phyloP scores from a whole-genome alignment of 345 rosid species.

The Toxicodendron radicans region DNA sequence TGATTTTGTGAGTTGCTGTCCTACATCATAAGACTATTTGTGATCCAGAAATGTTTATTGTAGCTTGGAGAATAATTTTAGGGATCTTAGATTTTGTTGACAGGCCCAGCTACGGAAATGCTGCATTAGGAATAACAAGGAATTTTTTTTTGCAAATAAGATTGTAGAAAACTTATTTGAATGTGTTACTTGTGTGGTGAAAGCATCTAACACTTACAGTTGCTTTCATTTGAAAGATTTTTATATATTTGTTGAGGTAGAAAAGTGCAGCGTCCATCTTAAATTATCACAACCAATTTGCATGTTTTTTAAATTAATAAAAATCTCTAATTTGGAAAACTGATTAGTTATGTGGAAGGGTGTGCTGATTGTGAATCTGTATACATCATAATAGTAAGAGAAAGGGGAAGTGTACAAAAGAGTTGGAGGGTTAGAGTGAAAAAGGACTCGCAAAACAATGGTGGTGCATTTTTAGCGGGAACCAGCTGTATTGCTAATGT shows the following conservation, averaged over 20 bases:
- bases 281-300: too few relatives aligned
- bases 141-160: too few relatives aligned
- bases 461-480: not conserved
- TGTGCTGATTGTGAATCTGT: not conserved
- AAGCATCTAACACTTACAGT: not conserved
- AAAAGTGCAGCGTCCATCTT: too few relatives aligned
- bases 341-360: too few relatives aligned
- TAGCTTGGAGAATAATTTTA: not conserved
- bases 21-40: not conserved
- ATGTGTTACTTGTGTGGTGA: not conserved
- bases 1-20: too few relatives aligned
- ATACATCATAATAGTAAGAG: not conserved
- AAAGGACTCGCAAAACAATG: not conserved
- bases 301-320: too few relatives aligned
- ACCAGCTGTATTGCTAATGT: not conserved
- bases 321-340: too few relatives aligned
- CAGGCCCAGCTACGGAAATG: not conserved
- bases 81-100: not conserved
- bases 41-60: too few relatives aligned
- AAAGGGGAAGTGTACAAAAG: not conserved
- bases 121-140: not conserved
- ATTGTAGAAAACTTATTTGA: too few relatives aligned
- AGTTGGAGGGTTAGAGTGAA: not conserved
- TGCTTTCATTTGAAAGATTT: not conserved
- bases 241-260: not conserved